Evolutionary conservation across 192 early-diverging fungal species (phyloP), one percentile per base, ranked within the genome.

Genomic region (Rhizophagus clarus): DNA sequence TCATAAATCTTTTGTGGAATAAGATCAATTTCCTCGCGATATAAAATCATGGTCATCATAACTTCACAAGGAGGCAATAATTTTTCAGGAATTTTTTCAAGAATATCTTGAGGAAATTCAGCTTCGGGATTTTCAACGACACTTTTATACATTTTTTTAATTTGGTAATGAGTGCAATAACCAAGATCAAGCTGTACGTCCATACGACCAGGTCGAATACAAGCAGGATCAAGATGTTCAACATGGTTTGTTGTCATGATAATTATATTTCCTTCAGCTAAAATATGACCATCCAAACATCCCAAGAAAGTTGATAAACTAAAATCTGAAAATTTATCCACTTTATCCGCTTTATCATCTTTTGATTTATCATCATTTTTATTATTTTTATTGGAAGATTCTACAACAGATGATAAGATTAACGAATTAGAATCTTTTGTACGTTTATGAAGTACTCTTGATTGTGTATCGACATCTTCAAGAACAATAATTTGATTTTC

Each of bases 241-340:
- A 86, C 81, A 75, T 92, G 89, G 79, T 92, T 92, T 0, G 89
- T 85, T 3, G 90, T 91, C 90, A 92, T 91, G 64, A 92, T 88
- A 51, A 92, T 84, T 26, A 91, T 81, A n/a, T 84, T 87, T 29
- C 89, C 82, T 66, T 89, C 87, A 42, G 81, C 74, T n/a, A 91
- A 64, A 60, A 87, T 89, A 81, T 91, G 86, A 6, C 90, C 90
- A 83, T 92, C 90, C 10, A 92, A 81, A 72, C 87, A 86, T 76
- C 85, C 85, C 37, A 91, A 77, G 29, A 91, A 84, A 20, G 85
- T 85, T 2, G 88, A 87, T 22, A 91, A 81, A 60, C 73, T 82
- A 67, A 87, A 82, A 12, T 49, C 24, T 29, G 62, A 47, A 42
- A 32, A 64, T 61, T 17, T 34, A 34, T 34, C 34, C 34, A 2